Evolutionary conservation across 2,329 filamentous ascomycete species (phyloP).

Genomic region (Graphilbum sp.): DNA sequence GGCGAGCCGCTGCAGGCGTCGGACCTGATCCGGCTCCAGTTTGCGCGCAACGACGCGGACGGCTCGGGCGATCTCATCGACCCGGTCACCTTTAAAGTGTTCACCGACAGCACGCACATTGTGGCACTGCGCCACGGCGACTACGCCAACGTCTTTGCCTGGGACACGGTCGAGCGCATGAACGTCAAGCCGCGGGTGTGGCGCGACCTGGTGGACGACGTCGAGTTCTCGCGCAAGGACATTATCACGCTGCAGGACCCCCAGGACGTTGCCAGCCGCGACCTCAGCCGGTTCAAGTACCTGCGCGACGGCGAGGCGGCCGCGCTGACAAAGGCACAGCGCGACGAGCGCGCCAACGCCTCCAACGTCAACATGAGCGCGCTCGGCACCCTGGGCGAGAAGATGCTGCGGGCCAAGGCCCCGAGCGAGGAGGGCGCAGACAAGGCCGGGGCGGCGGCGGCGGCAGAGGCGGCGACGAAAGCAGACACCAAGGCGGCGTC

Average conservation of each 20-base stretch:
- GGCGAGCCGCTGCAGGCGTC: constrained; percentile 62
- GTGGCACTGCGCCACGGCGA: constrained; percentile 65
- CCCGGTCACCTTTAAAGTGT: constrained; percentile 91
- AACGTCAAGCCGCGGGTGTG: constrained; percentile 97
- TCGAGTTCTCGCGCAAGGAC: constrained; percentile 73
- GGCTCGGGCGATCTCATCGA: constrained; percentile 72
- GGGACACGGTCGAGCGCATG: constrained; percentile 85
- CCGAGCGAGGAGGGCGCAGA: constrained; percentile 72
- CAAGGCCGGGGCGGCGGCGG: constrained; percentile 30
- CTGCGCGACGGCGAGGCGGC: constrained; percentile 65
- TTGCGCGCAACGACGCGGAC: constrained; percentile 75
- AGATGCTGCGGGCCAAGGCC: constrained; percentile 81
- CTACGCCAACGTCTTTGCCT: constrained; percentile 91
- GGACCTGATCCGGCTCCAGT: constrained; percentile 81
- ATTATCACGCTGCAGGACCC: constrained; percentile 95
- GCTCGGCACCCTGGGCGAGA: constrained; percentile 60
- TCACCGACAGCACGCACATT: constrained; percentile 96
- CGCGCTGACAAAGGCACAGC: constrained; percentile 51
- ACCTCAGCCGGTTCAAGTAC: constrained; percentile 79
- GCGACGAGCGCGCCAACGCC: constrained; percentile 46
- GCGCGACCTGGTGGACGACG: constrained; percentile 76
- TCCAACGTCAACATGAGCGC: constrained; percentile 64
- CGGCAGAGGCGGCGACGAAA: background rate
- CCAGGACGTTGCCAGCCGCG: constrained; percentile 67
- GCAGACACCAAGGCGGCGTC: constrained; percentile 11